These are phyloP conservation scores for Aureobasidium sp. DNA, from an alignment of 2,329 filamentous ascomycete genomes.

Conservation along the genomic window DNA sequence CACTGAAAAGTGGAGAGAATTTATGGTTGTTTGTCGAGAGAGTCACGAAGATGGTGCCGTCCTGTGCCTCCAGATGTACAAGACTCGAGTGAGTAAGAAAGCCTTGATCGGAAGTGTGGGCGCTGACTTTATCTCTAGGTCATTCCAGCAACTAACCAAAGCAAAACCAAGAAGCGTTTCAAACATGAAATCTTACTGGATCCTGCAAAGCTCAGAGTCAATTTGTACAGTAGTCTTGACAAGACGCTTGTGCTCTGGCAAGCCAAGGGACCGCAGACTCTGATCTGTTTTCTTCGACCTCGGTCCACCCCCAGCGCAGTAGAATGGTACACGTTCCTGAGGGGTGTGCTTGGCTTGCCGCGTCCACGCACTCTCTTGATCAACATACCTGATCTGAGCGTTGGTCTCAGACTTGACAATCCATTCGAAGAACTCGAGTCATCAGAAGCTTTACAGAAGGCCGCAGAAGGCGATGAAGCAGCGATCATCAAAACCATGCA, in stretches of 20 bases:
- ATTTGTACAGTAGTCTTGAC: constrained; percentile 59
- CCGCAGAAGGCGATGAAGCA: constrained; percentile 41
- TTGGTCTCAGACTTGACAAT: constrained; percentile 52
- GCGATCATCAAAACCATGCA: constrained; percentile 39
- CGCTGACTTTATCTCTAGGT: constrained; percentile 27
- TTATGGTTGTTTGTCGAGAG: constrained; percentile 54
- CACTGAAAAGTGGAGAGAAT: constrained; percentile 61
- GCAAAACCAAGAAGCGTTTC: constrained; percentile 46
- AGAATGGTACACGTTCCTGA: constrained; percentile 63
- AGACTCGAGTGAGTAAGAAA: constrained; percentile 33
- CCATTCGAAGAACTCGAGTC: constrained; percentile 51
- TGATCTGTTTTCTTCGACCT: constrained; percentile 57
- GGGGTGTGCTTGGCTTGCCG: constrained; percentile 52
- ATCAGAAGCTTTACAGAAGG: constrained; percentile 34
- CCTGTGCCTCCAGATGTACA: constrained; percentile 54
- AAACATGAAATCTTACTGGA: constrained; percentile 53
- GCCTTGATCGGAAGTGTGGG: constrained; percentile 10
- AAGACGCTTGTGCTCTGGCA: constrained; percentile 61
- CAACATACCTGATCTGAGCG: constrained; percentile 55
- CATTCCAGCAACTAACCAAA: constrained; percentile 52
- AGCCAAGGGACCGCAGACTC: constrained; percentile 46
- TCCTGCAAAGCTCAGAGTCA: constrained; percentile 48
- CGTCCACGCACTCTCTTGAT: constrained; percentile 52
- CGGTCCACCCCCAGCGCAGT: constrained; percentile 55
- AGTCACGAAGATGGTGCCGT: constrained; percentile 48